A percentile compares a stretch with the other conserved stretches of the same genome.
These are phyloP conservation scores for Nidula microcarpa DNA, from an alignment of 768 basidiomycete genomes.

Conservation along the genomic window DNA sequence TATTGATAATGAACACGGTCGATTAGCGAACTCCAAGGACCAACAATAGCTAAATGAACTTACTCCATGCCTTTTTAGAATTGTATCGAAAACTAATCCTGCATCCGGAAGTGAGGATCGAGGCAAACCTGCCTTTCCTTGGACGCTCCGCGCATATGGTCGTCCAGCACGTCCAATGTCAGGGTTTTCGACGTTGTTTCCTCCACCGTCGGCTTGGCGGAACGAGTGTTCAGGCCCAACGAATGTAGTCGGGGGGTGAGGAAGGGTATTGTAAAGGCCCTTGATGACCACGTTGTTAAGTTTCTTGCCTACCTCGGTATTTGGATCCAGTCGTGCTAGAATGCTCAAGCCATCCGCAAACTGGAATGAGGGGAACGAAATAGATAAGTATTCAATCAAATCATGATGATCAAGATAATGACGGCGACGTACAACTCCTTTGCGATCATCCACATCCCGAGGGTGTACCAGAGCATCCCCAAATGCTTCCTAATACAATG, in stretches of 20 bases:
- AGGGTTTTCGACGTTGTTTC: constrained; percentile 29
- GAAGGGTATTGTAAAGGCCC: constrained; percentile 9
- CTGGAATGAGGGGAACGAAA: too few species aligned
- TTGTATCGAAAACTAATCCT: constrained; percentile 43
- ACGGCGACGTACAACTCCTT: neutral
- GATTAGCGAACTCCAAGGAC: neutral
- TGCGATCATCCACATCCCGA: neutral
- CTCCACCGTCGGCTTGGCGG: constrained; percentile 34
- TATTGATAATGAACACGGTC: neutral
- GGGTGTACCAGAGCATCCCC: neutral
- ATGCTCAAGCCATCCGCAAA: too few species aligned
- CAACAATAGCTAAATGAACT: neutral
- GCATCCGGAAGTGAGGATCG: constrained; percentile 37
- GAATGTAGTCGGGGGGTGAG: constrained; percentile 7
- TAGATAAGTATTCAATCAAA: neutral
- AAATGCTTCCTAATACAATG: neutral
- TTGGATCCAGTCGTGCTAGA: neutral
- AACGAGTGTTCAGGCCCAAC: constrained; percentile 17
- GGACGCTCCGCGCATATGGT: constrained; percentile 36
- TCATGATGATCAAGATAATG: neutral
- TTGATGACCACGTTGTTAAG: constrained; percentile 1
- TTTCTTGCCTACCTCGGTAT: neutral
- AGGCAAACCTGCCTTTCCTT: constrained; percentile 21
- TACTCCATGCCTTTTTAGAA: constrained; percentile 27
- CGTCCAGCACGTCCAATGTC: constrained; percentile 34